Evolutionary conservation across 106 monocot genomes (phyloP).

Genomic region (Allium fistulosum): DNA sequence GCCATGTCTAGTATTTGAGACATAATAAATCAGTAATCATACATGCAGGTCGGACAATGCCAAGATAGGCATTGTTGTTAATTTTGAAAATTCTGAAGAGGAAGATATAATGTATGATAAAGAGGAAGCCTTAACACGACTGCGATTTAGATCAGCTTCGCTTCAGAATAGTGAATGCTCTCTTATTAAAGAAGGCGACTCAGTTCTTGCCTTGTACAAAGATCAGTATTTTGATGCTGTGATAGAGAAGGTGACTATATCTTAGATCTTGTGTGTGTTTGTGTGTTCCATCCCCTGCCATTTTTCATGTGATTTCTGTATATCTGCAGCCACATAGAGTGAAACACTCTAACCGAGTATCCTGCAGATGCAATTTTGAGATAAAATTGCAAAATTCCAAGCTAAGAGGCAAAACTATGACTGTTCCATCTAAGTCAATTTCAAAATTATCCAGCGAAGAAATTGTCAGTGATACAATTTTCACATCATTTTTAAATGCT

Average conservation of each 20-base stretch:
- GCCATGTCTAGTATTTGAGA: neutral
- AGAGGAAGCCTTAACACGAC: slow-evolving; percentile 32
- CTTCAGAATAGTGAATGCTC: slow-evolving; percentile 42
- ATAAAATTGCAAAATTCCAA: slow-evolving; percentile 40
- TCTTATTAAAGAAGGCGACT: slow-evolving; percentile 31
- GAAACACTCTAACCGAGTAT: slow-evolving; percentile 46
- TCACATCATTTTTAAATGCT: slow-evolving; percentile 30
- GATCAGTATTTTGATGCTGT: slow-evolving; percentile 34
- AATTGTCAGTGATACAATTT: slow-evolving; percentile 33
- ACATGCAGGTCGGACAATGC: slow-evolving; percentile 22
- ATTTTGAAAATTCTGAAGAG: slow-evolving; percentile 22
- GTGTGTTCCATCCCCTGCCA: too few species aligned
- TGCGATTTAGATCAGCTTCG: slow-evolving; percentile 43
- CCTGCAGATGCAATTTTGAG: slow-evolving; percentile 64
- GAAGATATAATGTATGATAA: slow-evolving; percentile 31
- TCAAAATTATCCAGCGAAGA: slow-evolving; percentile 30
- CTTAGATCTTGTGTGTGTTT: neutral
- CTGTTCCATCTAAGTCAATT: slow-evolving; percentile 38
- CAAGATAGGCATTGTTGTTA: slow-evolving; percentile 15
- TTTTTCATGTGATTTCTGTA: neutral
- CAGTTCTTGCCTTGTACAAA: slow-evolving; percentile 33
- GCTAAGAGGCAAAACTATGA: slow-evolving; percentile 20
- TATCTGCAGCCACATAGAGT: slow-evolving; percentile 38
- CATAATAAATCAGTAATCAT: neutral
- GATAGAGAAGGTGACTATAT: slow-evolving; percentile 33